Evolutionary conservation across 805 yeast genomes (phyloP), one percentile per base, ranked within the genome.

Genomic region (Schizosaccharomyces lindneri): DNA sequence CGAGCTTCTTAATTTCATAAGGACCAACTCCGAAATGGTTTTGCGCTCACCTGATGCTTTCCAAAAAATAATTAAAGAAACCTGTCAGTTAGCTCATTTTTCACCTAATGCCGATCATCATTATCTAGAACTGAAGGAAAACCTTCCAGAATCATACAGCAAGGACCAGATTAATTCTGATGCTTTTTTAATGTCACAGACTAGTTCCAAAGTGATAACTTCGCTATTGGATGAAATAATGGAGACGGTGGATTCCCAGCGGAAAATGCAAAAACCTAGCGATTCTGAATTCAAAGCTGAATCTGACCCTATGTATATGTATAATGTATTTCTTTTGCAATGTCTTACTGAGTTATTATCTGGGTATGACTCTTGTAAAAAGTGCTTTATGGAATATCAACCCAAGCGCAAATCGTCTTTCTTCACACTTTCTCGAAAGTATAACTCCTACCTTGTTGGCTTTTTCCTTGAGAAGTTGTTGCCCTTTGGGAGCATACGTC

Each of bases 241-340:
- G 48, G 48, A 43, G n/a, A n/a, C 21, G 48, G 21, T 19, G n/a
- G 48, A 43, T n/a, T n/a, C 48, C 21, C 48, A 15, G n/a, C 48
- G 21, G 6, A n/a, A n/a, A n/a, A n/a, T 15, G 5, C 21, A 43
- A n/a, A 17, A 19, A n/a, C 5, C 48, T 9, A 5, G 1, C 5
- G 21, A 43, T 13, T 24, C 21, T 32, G 67, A 65, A 21, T 68
- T 68, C 60, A 64, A 62, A 36, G 62, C 67, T 5, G 61, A 62
- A 36, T 68, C 63, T 62, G 85, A 84, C 67, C 73, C 75, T 6
- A 75, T 78, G 39, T 85, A 83, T 70, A 76, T 82, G 0, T 83
- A 85, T 66, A 80, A 81, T 63, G 77, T 83, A 55, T 88, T 83
- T 69, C 70, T 89, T 59, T 71, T 89, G 48, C 85, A 82, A 65